phyloP scores from a whole-genome alignment of 306 rosid genomes.

The Ochetophila trinervis region DNA sequence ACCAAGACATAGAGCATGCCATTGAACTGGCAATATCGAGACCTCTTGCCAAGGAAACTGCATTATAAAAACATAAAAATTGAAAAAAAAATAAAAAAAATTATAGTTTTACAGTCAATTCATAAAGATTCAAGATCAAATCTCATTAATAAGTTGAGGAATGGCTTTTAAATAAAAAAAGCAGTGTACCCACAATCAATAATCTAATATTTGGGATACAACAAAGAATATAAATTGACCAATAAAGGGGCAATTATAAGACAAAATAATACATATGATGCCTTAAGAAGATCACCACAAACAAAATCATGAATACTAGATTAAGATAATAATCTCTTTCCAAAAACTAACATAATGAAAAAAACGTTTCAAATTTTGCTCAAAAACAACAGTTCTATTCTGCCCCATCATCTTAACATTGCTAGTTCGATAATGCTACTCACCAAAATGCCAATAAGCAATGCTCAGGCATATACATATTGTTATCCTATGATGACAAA shows the following conservation, averaged over 20 bases:
- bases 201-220: constrained; percentile 18
- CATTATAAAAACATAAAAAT: constrained; percentile 12
- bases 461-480: neutral
- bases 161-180: constrained; percentile 12
- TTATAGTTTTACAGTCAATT: constrained; percentile 12
- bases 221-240: constrained; percentile 1
- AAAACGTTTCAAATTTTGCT: neutral
- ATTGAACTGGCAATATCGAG: constrained; percentile 76
- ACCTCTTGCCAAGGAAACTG: constrained; percentile 90
- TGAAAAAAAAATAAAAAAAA: neutral
- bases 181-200: constrained; percentile 10
- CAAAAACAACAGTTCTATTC: no score
- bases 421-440: neutral
- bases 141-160: neutral
- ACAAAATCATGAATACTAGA: neutral
- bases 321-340: neutral
- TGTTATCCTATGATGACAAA: neutral
- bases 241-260: neutral
- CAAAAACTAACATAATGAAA: neutral
- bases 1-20: constrained; percentile 89
- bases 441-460: neutral
- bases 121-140: constrained; percentile 17
- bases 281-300: neutral
- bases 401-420: neutral
- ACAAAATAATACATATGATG: neutral